Conservation (phyloP, 768 basidiomycete genomes). For the Baorangia bicolor region DNA sequence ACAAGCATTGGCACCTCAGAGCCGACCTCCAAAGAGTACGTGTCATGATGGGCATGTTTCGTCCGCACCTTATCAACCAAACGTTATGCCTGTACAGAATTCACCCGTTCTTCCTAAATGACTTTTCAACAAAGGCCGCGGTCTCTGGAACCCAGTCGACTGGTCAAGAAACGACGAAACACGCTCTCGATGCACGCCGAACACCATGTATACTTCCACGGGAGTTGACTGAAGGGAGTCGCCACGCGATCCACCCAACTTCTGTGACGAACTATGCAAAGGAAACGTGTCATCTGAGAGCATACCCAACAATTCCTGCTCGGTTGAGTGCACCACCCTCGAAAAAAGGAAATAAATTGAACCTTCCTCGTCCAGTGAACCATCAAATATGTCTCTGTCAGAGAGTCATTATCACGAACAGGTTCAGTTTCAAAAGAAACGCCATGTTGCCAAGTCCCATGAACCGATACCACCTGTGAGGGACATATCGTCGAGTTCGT, state of each 20-base stretch:
- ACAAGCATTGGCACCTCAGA: background rate
- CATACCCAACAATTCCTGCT: background rate
- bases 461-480: background rate
- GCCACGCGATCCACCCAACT: background rate
- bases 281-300: background rate
- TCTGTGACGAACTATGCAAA: background rate
- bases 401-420: background rate
- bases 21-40: constrained; percentile 13
- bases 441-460: background rate
- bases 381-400: background rate
- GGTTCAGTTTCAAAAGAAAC: background rate
- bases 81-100: constrained; percentile 10
- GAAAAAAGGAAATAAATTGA: background rate
- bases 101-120: constrained; percentile 17
- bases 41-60: constrained; percentile 11
- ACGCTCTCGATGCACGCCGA: background rate
- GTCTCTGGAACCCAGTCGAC: background rate
- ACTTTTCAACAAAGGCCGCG: constrained; percentile 11
- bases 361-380: constrained; percentile 3
- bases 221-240: background rate
- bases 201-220: background rate
- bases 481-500: constrained; percentile 1
- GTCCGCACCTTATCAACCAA: constrained; percentile 8
- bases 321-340: constrained; percentile 14
- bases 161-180: background rate